Evolutionary conservation across 2,329 filamentous ascomycete genomes (phyloP).

Genomic region (Teratosphaeriaceae sp.): DNA sequence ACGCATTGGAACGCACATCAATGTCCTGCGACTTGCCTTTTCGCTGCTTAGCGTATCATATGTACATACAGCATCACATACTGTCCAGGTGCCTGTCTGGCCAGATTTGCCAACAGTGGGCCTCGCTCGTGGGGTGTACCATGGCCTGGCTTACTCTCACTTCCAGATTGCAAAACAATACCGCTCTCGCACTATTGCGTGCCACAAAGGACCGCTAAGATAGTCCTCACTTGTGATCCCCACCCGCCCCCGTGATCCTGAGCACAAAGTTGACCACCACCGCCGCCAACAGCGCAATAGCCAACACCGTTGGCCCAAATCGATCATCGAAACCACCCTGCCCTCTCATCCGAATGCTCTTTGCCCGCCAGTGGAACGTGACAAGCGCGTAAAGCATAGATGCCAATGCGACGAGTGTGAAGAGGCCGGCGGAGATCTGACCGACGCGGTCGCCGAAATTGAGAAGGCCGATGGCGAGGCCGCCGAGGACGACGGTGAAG

Average conservation of each 20-base stretch:
- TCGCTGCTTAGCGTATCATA: neutral
- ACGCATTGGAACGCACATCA: neutral
- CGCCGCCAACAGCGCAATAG: conserved; percentile 75
- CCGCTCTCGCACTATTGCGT: too few relatives aligned
- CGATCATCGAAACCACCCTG: conserved; percentile 96
- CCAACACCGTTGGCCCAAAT: conserved; percentile 85
- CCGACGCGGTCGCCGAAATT: conserved; percentile 96
- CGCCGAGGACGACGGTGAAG: conserved; percentile 97
- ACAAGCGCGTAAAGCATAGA: conserved; percentile 92
- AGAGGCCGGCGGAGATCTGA: conserved; percentile 88
- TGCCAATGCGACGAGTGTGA: conserved; percentile 88
- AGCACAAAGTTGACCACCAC: conserved; percentile 96
- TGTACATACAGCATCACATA: neutral
- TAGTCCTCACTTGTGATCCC: conserved; percentile 15
- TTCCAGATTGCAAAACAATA: too few relatives aligned
- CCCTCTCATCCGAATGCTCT: conserved; percentile 81
- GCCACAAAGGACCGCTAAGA: too few relatives aligned
- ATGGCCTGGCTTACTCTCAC: too few relatives aligned
- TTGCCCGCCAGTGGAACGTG: conserved; percentile 96
- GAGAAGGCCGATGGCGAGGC: conserved; percentile 90
- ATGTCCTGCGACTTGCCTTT: neutral
- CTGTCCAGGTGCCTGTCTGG: neutral
- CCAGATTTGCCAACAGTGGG: too few relatives aligned
- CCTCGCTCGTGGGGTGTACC: too few relatives aligned
- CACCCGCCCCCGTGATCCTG: conserved; percentile 47